Conservation (phyloP, 768 basidiomycete species). For the Lentinus brumalis region DNA sequence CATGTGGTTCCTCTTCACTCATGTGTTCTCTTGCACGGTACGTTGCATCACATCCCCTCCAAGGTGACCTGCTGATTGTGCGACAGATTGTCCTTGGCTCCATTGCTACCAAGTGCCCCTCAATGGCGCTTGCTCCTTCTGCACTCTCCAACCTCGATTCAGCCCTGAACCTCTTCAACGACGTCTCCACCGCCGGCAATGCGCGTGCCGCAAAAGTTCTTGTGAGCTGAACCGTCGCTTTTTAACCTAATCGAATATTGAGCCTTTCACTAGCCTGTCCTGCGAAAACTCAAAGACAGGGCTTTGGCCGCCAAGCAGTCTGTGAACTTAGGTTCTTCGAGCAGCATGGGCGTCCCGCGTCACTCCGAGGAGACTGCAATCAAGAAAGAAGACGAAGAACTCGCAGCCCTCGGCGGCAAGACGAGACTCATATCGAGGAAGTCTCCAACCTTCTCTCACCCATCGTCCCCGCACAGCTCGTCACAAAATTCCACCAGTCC, state of each 20-base stretch:
- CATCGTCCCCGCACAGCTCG: slow-evolving; percentile 18
- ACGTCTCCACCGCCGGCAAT: slow-evolving; percentile 46
- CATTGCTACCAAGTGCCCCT: slow-evolving; percentile 61
- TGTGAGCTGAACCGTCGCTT: slow-evolving; percentile 38
- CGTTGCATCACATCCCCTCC: slow-evolving; percentile 5
- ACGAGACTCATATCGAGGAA: slow-evolving; percentile 61
- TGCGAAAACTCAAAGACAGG: slow-evolving; percentile 56
- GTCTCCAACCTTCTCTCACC: slow-evolving; percentile 42
- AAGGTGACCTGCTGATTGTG: not conserved
- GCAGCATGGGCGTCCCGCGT: slow-evolving; percentile 37
- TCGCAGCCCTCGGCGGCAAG: slow-evolving; percentile 63
- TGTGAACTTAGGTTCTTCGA: not conserved
- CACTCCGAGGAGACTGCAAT: slow-evolving; percentile 34
- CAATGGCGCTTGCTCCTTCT: slow-evolving; percentile 64
- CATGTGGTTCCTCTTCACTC: slow-evolving; percentile 74
- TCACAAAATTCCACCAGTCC: slow-evolving; percentile 17
- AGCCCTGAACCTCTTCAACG: slow-evolving; percentile 57
- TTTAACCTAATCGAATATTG: not conserved
- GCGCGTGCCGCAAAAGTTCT: slow-evolving; percentile 60
- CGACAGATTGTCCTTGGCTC: slow-evolving; percentile 67
- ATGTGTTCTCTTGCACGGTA: slow-evolving; percentile 73
- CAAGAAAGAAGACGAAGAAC: slow-evolving; percentile 63
- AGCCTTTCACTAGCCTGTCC: slow-evolving; percentile 49
- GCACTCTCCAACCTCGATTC: slow-evolving; percentile 70
- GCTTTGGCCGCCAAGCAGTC: slow-evolving; percentile 35